Base-by-base conservation (phyloP, 768 basidiomycete species). In the Naganishia randhawae region DNA sequence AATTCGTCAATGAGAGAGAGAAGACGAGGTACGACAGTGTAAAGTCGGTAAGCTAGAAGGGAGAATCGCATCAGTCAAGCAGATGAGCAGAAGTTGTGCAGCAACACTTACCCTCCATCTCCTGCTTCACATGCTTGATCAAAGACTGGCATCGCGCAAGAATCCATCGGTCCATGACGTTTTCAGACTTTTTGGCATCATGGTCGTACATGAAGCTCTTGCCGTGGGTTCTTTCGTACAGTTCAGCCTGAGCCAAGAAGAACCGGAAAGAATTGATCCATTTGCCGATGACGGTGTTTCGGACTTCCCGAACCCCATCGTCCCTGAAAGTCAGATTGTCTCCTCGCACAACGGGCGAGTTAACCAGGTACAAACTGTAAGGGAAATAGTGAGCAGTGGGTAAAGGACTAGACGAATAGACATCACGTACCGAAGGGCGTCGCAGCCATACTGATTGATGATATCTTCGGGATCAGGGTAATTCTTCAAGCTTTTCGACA, bases 201-300 rank as follows among this genome's bases (percentile, higher is more conserved):
- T 89, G 84, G 75, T 96, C 86, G 80, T 98, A 97, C 71, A 84
- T 82, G 83, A 97, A 98, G 55, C 87, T 85, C 69, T 86, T 81
- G 4, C 87, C 87, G 10, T 85, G 84, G 25, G 85, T 86, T 78
- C 95, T 95, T 80, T 92, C 89, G 73, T 92, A 83, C 29, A 98
- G 83, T 3, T 87, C 88, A 39, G 87, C 90, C 78, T 97, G 94
- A n/a, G 91, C 92, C 54, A 97, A 84, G 86, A 98, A 96, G 86
- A 99, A 99, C 66, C 95, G 92, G 87, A 94, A 94, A 50, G 94
- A 91, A 79, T 98, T 99, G 77, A 98, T 86, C 93, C 96, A 98
- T 5, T 95, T 95, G 14, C 97, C 84, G 70, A 99, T 87, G 37
- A 97, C 96, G n/a, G 91, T 89, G 50, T 92, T 90, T 72, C 98